Conservation (phyloP, 192 early-diverging fungal genomes). For the Linnemannia exigua region DNA sequence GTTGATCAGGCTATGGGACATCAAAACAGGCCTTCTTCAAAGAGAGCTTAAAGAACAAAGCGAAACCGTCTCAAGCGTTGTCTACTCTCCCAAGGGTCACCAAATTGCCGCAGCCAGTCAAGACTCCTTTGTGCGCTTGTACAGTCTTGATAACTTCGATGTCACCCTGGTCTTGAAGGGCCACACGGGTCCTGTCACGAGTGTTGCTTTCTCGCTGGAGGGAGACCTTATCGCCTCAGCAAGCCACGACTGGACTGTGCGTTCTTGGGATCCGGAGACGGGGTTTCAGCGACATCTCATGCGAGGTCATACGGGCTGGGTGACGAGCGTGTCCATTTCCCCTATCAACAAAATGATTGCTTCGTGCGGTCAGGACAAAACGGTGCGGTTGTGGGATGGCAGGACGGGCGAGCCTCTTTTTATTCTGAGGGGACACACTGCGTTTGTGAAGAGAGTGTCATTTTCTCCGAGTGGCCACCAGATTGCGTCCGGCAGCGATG, state of each 20-base stretch:
- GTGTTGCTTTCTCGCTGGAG: not conserved
- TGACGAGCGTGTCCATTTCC: not conserved
- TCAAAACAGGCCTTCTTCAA: not conserved
- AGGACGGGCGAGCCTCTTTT: not conserved
- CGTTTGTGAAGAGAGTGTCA: not conserved
- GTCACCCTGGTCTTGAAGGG: not conserved
- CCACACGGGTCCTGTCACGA: not conserved
- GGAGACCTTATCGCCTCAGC: not conserved
- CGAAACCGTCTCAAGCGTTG: not conserved
- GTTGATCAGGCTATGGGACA: not conserved
- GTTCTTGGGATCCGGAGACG: slow-evolving; percentile 1
- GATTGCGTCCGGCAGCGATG: slow-evolving; percentile 1
- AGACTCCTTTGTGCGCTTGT: not conserved
- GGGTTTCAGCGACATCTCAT: not conserved
- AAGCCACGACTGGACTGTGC: not conserved
- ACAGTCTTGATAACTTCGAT: not conserved
- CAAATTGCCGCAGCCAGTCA: not conserved
- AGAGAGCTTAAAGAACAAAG: not conserved
- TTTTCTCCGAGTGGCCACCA: slow-evolving; percentile 17
- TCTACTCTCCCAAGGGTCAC: not conserved
- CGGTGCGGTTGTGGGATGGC: slow-evolving; percentile 6
- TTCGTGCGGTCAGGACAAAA: slow-evolving; percentile 11
- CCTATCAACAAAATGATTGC: not conserved
- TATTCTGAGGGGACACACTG: not conserved
- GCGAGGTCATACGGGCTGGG: not conserved